Percentiles rank a stretch among this genome's conserved stretches.
These are phyloP conservation scores for Chaetomium olivaceum DNA, from an alignment of 2,329 filamentous ascomycete species.

Conservation along the genomic window DNA sequence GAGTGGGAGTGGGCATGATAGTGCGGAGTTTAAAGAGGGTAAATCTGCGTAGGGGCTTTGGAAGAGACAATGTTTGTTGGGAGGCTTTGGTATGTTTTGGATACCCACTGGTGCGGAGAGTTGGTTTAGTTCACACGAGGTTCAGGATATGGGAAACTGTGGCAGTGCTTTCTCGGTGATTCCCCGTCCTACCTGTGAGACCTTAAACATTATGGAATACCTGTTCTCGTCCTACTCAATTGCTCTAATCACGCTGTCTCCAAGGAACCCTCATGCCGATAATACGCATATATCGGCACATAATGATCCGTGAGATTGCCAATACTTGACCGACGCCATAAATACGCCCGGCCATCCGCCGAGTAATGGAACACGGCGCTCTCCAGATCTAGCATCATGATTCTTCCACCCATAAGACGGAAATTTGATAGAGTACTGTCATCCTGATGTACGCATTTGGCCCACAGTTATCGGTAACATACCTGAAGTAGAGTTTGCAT, in stretches of 20 bases:
- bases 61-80: neutral
- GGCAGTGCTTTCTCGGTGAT: neutral
- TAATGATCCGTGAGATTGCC: constrained; percentile 9
- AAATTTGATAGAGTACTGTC: neutral
- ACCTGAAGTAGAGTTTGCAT: constrained; percentile 13
- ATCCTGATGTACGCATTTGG: neutral
- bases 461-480: no score
- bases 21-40: constrained; percentile 5
- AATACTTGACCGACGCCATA: constrained; percentile 11
- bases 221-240: neutral
- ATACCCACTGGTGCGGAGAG: neutral
- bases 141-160: neutral
- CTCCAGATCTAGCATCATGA: constrained; percentile 6
- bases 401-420: neutral
- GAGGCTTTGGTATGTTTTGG: neutral
- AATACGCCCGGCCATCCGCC: constrained; percentile 7
- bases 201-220: neutral
- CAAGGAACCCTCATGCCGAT: constrained; percentile 8
- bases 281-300: constrained; percentile 4
- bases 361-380: constrained; percentile 12
- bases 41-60: neutral
- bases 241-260: constrained; percentile 9
- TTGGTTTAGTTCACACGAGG: neutral
- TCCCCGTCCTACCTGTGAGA: neutral
- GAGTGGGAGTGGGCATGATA: neutral